Conservation (phyloP, 345 rosid genomes). For the Bruguiera gymnorhiza region DNA sequence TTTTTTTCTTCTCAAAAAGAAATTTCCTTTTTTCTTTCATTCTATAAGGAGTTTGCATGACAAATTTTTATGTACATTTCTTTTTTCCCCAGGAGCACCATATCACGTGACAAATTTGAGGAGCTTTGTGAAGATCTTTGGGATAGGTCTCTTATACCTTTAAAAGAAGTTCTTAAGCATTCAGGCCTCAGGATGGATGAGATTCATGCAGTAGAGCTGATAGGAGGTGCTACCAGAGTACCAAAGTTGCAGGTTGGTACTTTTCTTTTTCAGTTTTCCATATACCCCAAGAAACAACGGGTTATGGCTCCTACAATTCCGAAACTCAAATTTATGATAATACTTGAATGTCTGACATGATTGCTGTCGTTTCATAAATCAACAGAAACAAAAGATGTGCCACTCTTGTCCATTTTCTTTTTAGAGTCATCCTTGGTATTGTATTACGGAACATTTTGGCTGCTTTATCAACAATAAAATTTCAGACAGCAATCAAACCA, state of each 20-base stretch:
- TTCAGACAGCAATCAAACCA: background rate
- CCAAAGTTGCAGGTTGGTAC: conserved; percentile 93
- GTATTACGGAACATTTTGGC: background rate
- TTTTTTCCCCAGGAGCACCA: conserved; percentile 73
- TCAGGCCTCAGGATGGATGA: conserved; percentile 78
- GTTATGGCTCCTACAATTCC: background rate
- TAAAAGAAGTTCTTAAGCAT: conserved; percentile 69
- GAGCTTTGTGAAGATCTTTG: conserved; percentile 91
- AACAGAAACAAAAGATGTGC: no score
- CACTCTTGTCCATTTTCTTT: no score
- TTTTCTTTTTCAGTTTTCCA: conserved; percentile 4
- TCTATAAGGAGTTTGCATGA: background rate
- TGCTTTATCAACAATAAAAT: background rate
- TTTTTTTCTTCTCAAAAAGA: background rate
- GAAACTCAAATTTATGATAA: background rate
- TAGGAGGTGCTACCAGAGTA: conserved; percentile 98
- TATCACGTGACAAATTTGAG: conserved; percentile 94
- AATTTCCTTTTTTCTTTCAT: background rate
- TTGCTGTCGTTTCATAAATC: no score
- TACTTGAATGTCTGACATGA: background rate
- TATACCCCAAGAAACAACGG: background rate
- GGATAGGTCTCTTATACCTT: conserved; percentile 81
- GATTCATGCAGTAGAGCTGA: conserved; percentile 81
- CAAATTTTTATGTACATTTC: conserved; percentile 7
- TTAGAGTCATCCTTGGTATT: no score